phyloP scores from a whole-genome alignment of 805 yeast genomes.

The Clavispora santaluciae region DNA sequence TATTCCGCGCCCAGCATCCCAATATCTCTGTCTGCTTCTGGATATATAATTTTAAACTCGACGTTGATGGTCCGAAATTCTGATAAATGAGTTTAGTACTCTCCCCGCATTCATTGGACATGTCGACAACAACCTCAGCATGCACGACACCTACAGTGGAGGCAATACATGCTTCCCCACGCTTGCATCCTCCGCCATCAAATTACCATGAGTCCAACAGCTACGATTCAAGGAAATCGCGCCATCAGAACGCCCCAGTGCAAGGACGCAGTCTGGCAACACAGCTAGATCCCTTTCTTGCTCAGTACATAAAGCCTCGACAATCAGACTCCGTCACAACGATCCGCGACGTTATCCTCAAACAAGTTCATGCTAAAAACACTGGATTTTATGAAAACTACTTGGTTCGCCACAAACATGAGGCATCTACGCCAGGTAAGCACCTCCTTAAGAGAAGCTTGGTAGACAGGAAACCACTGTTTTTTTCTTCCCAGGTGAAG shows the following conservation, averaged over 20 bases:
- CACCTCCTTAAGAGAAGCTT: not conserved
- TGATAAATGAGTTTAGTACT: slow-evolving; percentile 9
- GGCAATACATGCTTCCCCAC: slow-evolving; percentile 2
- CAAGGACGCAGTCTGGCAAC: not conserved
- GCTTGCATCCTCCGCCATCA: slow-evolving; percentile 3
- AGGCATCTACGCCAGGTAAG: not conserved
- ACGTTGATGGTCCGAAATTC: slow-evolving; percentile 1
- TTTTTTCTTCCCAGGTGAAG: slow-evolving; percentile 4
- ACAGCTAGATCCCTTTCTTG: slow-evolving; percentile 14
- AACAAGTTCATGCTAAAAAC: slow-evolving; percentile 8
- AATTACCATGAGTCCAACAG: slow-evolving; percentile 1
- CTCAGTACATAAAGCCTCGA: slow-evolving; percentile 13
- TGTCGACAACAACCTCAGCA: slow-evolving; percentile 9
- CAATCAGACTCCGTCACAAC: no score
- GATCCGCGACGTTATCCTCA: slow-evolving; percentile 9
- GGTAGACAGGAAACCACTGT: not conserved
- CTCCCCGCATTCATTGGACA: slow-evolving; percentile 8
- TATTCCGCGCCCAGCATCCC: no score
- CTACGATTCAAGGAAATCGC: not conserved
- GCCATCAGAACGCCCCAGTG: not conserved
- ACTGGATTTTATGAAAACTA: slow-evolving; percentile 14
- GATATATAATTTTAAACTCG: not conserved
- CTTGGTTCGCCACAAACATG: slow-evolving; percentile 2
- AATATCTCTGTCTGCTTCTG: no score
- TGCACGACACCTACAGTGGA: slow-evolving; percentile 2